These are phyloP conservation scores for Penicillium sp. DNA, from an alignment of 2,329 filamentous ascomycete species.

Conservation along the genomic window DNA sequence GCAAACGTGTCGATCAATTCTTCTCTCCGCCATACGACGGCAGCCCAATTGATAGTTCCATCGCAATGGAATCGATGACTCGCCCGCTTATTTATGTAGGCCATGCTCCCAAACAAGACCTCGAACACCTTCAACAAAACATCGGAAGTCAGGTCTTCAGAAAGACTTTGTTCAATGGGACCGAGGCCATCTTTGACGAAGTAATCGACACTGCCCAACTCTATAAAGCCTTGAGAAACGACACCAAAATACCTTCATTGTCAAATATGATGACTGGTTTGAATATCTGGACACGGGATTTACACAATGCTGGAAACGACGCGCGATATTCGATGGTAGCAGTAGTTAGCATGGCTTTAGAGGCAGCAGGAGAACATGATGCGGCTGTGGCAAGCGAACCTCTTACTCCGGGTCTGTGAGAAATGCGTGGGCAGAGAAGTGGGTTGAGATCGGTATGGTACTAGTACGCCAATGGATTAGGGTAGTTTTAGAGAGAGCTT, in stretches of 20 bases:
- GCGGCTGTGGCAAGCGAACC: not conserved
- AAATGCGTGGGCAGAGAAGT: not conserved
- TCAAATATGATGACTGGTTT: constrained; percentile 66
- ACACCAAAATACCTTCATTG: constrained; percentile 61
- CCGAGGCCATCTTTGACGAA: constrained; percentile 58
- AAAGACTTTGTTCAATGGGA: not conserved
- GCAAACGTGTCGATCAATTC: constrained; percentile 54
- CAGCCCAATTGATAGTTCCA: not conserved
- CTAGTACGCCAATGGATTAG: no score
- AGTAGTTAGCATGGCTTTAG: constrained; percentile 62
- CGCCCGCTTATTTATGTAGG: constrained; percentile 77
- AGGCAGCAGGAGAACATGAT: not conserved
- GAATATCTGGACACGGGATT: constrained; percentile 63
- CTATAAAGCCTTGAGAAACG: constrained; percentile 65
- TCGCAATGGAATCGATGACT: not conserved
- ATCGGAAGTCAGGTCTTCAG: not conserved
- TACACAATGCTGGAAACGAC: constrained; percentile 91
- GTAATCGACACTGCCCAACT: constrained; percentile 67
- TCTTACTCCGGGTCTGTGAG: not conserved
- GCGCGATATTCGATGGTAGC: constrained; percentile 77
- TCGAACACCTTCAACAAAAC: not conserved
- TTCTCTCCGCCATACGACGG: constrained; percentile 57
- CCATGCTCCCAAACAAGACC: not conserved
- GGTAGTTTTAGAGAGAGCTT: no score
- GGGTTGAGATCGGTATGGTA: no score